phyloP scores from a whole-genome alignment of 2,329 filamentous ascomycete species.

The Epichloe typhina region DNA sequence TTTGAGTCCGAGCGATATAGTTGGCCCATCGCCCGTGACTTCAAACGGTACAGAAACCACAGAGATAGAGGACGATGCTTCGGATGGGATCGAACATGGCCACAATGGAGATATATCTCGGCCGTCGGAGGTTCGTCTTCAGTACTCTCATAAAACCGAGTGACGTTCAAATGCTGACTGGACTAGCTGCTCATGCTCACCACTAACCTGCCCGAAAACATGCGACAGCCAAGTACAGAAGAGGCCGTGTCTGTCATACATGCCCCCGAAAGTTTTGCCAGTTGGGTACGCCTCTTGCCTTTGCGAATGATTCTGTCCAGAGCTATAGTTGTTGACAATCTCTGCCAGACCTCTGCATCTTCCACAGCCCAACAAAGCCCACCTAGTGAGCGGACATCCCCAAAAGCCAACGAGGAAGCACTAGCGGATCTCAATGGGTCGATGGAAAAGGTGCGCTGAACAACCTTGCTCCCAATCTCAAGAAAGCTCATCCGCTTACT shows the following conservation, averaged over 20 bases:
- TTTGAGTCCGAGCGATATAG: constrained; percentile 52
- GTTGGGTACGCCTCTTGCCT: constrained; percentile 48
- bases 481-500: not conserved
- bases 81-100: constrained; percentile 40
- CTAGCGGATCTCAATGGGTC: constrained; percentile 13
- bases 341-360: constrained; percentile 28
- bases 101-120: constrained; percentile 10
- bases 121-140: constrained; percentile 19
- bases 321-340: not conserved
- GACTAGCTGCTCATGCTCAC: constrained; percentile 37
- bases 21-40: constrained; percentile 73
- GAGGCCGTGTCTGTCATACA: constrained; percentile 86
- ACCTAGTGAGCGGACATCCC: constrained; percentile 22
- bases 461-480: not conserved
- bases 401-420: constrained; percentile 24
- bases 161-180: constrained; percentile 1
- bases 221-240: constrained; percentile 51
- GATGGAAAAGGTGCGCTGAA: constrained; percentile 13
- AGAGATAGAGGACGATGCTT: constrained; percentile 68
- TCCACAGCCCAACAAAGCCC: constrained; percentile 22
- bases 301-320: too few relatives aligned
- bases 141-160: not conserved
- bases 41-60: constrained; percentile 74
- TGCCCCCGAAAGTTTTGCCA: constrained; percentile 68
- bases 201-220: constrained; percentile 42